These are phyloP conservation scores for Trifolium dubium DNA, from an alignment of 306 rosid species.

Conservation along the genomic window DNA sequence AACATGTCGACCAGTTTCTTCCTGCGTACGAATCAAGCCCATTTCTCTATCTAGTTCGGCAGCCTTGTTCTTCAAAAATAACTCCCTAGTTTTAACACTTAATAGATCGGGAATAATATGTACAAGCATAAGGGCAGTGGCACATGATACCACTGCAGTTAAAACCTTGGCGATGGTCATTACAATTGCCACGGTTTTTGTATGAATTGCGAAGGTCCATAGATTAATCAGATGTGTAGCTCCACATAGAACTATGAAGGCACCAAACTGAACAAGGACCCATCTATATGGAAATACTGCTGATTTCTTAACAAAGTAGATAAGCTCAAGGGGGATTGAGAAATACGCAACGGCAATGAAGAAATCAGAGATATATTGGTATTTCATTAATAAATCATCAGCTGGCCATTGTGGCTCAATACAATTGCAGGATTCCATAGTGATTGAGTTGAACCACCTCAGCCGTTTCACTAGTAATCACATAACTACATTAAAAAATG, in stretches of 20 bases:
- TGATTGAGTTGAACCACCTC: constrained; percentile 50
- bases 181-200: constrained; percentile 71
- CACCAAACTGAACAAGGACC: constrained; percentile 91
- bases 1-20: constrained; percentile 85
- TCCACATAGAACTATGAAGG: constrained; percentile 82
- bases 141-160: constrained; percentile 81
- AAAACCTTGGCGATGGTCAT: constrained; percentile 78
- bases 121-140: constrained; percentile 83
- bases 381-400: constrained; percentile 74
- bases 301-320: constrained; percentile 81
- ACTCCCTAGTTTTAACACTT: constrained; percentile 78
- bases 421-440: constrained; percentile 73
- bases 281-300: constrained; percentile 82
- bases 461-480: constrained; percentile 40
- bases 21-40: constrained; percentile 82
- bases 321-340: constrained; percentile 82
- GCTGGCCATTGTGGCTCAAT: constrained; percentile 72
- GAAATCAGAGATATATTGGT: constrained; percentile 80
- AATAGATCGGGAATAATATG: constrained; percentile 81
- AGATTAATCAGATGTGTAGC: constrained; percentile 80
- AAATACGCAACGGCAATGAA: constrained; percentile 78
- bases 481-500: constrained; percentile 48
- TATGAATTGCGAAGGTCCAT: constrained; percentile 68
- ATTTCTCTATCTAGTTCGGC: constrained; percentile 84
- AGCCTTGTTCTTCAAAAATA: constrained; percentile 79